These are phyloP conservation scores for Paulownia fortunei DNA, from an alignment of 257 asterid genomes.

Conservation along the genomic window DNA sequence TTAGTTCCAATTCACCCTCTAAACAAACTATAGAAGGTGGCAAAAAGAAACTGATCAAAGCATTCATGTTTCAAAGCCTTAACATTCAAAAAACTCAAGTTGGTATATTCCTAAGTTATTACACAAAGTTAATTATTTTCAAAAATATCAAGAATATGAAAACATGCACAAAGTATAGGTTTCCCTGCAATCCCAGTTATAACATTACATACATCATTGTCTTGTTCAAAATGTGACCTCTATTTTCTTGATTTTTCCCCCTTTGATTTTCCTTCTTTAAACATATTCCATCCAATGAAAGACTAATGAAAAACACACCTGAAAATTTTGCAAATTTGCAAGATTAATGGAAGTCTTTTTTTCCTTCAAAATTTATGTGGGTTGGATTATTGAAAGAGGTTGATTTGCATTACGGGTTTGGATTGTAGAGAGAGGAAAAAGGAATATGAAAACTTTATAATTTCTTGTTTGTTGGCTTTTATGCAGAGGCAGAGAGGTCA, in stretches of 20 bases:
- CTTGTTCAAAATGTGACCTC: neutral
- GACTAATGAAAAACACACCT: conserved; percentile 1
- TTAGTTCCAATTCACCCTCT: conserved; percentile 10
- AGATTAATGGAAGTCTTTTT: neutral
- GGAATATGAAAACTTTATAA: conserved; percentile 7
- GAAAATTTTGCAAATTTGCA: conserved; percentile 1
- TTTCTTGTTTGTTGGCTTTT: conserved; percentile 24
- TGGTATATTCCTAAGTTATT: neutral
- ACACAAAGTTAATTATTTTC: neutral
- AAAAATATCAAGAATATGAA: neutral
- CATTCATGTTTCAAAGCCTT: neutral
- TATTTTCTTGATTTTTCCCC: neutral
- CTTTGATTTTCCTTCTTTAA: neutral
- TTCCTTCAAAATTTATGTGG: neutral
- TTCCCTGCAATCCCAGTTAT: neutral
- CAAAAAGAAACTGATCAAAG: neutral
- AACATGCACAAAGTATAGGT: neutral
- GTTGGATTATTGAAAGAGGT: neutral
- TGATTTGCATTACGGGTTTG: conserved; percentile 18
- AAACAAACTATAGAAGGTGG: neutral
- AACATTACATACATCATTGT: neutral
- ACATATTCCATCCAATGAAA: neutral
- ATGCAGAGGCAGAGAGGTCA: conserved; percentile 46
- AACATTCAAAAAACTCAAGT: neutral
- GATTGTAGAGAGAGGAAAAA: conserved; percentile 19